Base-by-base conservation (phyloP, 441 rosid genomes). In the Theobroma grandiflorum region DNA sequence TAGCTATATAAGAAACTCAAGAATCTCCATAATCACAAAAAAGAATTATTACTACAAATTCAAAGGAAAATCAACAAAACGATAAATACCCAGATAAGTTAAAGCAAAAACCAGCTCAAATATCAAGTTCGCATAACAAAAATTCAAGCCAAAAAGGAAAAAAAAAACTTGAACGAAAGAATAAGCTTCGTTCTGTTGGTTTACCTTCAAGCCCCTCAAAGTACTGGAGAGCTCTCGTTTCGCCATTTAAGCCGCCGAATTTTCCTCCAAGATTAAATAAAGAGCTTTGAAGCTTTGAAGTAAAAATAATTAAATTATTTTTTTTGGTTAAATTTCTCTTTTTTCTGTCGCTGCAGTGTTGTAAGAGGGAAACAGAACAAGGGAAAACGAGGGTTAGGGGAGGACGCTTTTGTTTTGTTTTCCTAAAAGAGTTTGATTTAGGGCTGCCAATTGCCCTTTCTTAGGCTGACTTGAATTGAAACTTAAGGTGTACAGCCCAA, bases 191-290 rank as follows among this genome's bases (percentile, higher is more conserved):
- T 38, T 3, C 31, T 26, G 3, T 35, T 22, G 53, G 15, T 10
- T 62, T 88, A 97, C 99, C 99, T 94, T 97, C 81, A 97, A 88
- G 85, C 89, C 94, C 91, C 79, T 92, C 85, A 97, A 86, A 66
- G 99, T 97, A 80, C 85, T 89, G 76, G 98, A 95, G 33, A 97
- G 89, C 89, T 94, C 98, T 53, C 97, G 91, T 83, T 92, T 95
- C 72, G 95, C 93, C 99, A 94, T 97, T 78, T 70, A 47, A 43
- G 75, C 43, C 11, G 2, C 58, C 11, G 14, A 22, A 31, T 12
- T 64, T 63, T 45, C 71, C 71, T 63, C 20, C 69, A 6, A 40
- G 18, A 1, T 35, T 40, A 4, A 33, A 35, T 35, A 52, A 50
- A 8, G 14, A 33, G 7, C 61, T 16, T 18, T 2, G 45, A 33